Percentiles rank a stretch among this genome's conserved stretches.
Evolutionary conservation across 257 asterid genomes (phyloP).

Genomic region (Solanum stenotomum): DNA sequence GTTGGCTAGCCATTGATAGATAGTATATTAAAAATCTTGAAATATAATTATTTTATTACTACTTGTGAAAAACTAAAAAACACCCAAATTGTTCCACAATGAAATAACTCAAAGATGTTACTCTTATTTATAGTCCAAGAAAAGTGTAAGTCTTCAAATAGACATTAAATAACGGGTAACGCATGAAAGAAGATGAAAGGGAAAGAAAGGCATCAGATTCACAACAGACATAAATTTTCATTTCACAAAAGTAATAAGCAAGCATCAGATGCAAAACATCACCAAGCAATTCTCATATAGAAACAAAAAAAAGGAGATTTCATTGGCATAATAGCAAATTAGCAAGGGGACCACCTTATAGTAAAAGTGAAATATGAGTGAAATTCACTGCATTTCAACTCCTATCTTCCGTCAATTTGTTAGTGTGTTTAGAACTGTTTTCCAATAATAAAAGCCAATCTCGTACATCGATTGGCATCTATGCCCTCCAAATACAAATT

Average conservation of each 20-base stretch:
- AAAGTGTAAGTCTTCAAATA: background rate
- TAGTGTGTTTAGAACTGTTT: background rate
- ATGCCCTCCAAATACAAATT: background rate
- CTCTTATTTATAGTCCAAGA: background rate
- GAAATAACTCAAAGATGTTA: background rate
- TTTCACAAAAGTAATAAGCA: conserved; percentile 2
- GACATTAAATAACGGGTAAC: no score
- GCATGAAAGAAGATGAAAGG: background rate
- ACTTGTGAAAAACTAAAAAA: background rate
- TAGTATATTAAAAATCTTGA: background rate
- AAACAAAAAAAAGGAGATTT: background rate
- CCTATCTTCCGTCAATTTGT: background rate
- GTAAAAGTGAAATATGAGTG: background rate
- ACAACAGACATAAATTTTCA: background rate
- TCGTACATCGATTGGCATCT: background rate
- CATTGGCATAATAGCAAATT: background rate
- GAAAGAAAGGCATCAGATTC: conserved; percentile 16
- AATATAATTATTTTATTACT: background rate
- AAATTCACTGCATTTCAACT: background rate
- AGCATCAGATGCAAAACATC: conserved; percentile 5
- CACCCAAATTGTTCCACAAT: background rate
- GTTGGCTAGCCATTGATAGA: conserved; percentile 9
- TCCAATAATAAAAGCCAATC: background rate
- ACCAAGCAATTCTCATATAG: background rate
- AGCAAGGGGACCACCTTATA: background rate